These are phyloP conservation scores for Spirogloea muscicola DNA, from an alignment of 139 green algal species.

Conservation along the genomic window DNA sequence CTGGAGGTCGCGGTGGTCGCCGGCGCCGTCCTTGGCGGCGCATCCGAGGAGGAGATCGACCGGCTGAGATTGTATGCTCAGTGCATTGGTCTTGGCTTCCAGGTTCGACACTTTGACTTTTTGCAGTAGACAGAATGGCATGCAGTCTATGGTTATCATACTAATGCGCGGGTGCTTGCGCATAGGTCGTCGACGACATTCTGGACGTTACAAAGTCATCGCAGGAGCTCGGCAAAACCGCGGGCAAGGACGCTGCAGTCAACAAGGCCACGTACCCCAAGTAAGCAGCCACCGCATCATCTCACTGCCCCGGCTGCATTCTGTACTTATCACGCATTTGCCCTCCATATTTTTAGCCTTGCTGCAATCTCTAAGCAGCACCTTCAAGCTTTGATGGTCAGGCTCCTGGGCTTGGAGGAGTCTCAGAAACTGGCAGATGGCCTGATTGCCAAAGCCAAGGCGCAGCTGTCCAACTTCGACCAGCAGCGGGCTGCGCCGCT, in stretches of 20 bases:
- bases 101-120: too few relatives aligned
- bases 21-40: conserved; percentile 74
- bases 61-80: conserved; percentile 84
- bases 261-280: conserved; percentile 98
- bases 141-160: not conserved
- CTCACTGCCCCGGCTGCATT: too few relatives aligned
- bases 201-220: conserved; percentile 83
- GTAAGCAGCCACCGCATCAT: too few relatives aligned
- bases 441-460: conserved; percentile 88
- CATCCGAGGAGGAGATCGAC: conserved; percentile 78
- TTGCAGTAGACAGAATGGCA: too few relatives aligned
- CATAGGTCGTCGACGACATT: conserved; percentile 96
- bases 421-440: conserved; percentile 73
- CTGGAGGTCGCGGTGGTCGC: conserved; percentile 91
- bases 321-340: too few relatives aligned
- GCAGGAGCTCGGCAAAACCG: conserved; percentile 96
- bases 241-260: conserved; percentile 88
- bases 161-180: not conserved
- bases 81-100: conserved; percentile 96
- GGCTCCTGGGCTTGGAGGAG: conserved; percentile 49
- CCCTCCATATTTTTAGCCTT: too few relatives aligned
- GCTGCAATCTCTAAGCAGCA: too few relatives aligned
- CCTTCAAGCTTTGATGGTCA: too few relatives aligned
- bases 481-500: conserved; percentile 72
- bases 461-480: conserved; percentile 77